phyloP scores from a whole-genome alignment of 139 green algal species.

The Diplosphaera chodatii region DNA sequence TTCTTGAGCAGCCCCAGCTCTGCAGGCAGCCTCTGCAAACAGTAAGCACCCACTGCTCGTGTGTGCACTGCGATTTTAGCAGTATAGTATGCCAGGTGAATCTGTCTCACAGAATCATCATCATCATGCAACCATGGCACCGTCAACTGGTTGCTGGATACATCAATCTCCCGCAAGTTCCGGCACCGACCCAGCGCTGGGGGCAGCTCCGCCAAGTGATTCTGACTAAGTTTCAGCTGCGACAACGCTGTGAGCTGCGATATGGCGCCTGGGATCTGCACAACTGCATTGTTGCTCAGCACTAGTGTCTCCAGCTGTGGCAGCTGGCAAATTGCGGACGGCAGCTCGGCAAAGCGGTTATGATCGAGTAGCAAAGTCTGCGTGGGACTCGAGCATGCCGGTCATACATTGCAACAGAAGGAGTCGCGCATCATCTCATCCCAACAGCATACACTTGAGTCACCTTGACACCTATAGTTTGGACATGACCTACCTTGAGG shows the following conservation, averaged over 20 bases:
- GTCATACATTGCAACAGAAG: too few relatives aligned
- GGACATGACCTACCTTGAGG: not conserved
- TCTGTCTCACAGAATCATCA: too few relatives aligned
- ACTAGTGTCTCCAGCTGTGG: conserved; percentile 38
- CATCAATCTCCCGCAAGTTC: conserved; percentile 5
- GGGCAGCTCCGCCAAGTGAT: conserved; percentile 5
- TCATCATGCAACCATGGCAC: too few relatives aligned
- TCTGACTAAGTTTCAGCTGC: conserved; percentile 25
- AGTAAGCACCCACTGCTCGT: too few relatives aligned
- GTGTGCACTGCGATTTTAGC: too few relatives aligned
- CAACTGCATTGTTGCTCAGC: conserved; percentile 36
- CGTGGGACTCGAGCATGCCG: too few relatives aligned
- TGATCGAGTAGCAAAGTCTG: conserved; percentile 27
- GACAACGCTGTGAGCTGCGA: conserved; percentile 23
- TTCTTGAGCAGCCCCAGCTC: conserved; percentile 32
- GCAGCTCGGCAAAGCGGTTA: conserved; percentile 38
- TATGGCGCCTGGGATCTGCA: conserved; percentile 28
- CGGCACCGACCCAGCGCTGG: not conserved
- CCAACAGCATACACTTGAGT: too few relatives aligned
- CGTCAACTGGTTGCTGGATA: conserved; percentile 4
- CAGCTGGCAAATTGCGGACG: conserved; percentile 28
- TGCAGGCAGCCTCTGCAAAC: conserved; percentile 30
- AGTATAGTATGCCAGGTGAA: too few relatives aligned
- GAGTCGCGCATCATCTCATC: too few relatives aligned
- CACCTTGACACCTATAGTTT: too few relatives aligned